These are phyloP conservation scores for Hymenoscyphus repandus DNA, from an alignment of 2,329 filamentous ascomycete species.

Conservation along the genomic window DNA sequence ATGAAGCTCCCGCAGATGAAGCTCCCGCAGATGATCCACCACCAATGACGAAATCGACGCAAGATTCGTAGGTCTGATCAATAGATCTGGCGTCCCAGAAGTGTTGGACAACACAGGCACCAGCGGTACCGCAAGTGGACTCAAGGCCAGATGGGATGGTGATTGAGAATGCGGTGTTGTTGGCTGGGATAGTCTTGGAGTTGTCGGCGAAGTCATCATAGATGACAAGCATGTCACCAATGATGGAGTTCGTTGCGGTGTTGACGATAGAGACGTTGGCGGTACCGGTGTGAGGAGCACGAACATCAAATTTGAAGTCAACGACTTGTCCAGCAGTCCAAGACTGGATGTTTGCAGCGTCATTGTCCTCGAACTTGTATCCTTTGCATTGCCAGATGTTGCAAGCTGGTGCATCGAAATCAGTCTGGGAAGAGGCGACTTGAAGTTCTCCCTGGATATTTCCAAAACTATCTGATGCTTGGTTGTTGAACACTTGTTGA, in stretches of 20 bases:
- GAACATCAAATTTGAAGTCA: conserved; percentile 37
- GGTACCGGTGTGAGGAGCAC: conserved; percentile 46
- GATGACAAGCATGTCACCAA: conserved; percentile 41
- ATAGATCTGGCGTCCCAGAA: conserved; percentile 45
- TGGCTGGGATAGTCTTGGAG: conserved; percentile 37
- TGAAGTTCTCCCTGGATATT: conserved; percentile 34
- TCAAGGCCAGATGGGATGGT: conserved; percentile 46
- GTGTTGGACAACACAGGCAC: conserved; percentile 43
- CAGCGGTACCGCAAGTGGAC: conserved; percentile 27
- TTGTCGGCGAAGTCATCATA: conserved; percentile 46
- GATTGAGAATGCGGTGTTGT: conserved; percentile 46
- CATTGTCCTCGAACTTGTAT: conserved; percentile 41
- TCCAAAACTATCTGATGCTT: conserved; percentile 24
- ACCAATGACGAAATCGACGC: conserved; percentile 43
- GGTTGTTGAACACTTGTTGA: conserved; percentile 35
- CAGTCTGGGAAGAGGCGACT: conserved; percentile 33
- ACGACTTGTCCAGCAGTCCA: conserved; percentile 41
- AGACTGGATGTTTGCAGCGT: conserved; percentile 34
- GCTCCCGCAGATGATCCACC: too few species aligned
- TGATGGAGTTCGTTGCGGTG: conserved; percentile 42
- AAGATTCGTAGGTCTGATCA: conserved; percentile 52
- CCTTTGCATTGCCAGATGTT: conserved; percentile 45
- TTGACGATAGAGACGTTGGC: conserved; percentile 52
- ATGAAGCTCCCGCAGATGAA: conserved; percentile 1
- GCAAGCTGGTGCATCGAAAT: conserved; percentile 28